Conservation (phyloP, 1,284 basidiomycete genomes). For the Ustilago tritici region DNA sequence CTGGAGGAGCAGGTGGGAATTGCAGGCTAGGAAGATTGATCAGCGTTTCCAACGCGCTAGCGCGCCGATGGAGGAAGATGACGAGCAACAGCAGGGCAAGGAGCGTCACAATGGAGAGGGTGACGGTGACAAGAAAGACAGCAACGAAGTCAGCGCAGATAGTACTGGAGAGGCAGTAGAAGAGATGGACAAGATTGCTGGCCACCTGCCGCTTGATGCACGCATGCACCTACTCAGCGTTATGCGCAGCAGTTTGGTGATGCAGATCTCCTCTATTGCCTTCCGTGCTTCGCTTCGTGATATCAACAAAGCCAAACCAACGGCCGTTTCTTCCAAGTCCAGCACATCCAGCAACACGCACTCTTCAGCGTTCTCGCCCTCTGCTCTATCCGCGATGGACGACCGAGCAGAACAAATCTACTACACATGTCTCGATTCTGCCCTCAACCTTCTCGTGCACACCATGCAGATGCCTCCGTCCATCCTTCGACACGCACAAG, state of each 20-base stretch:
- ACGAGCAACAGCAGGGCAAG: not conserved
- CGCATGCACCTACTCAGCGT: constrained; percentile 43
- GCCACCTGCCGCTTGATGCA: constrained; percentile 23
- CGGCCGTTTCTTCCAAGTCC: constrained; percentile 11
- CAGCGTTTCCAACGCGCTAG: constrained; percentile 29
- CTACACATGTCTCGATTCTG: constrained; percentile 50
- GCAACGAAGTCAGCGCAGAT: not conserved
- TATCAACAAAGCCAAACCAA: constrained; percentile 48
- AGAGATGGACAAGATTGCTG: constrained; percentile 13
- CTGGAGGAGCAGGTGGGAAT: constrained; percentile 44
- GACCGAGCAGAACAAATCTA: constrained; percentile 51
- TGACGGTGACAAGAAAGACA: not conserved
- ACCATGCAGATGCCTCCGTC: constrained; percentile 38
- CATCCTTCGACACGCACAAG: constrained; percentile 49
- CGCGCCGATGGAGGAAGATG: not conserved
- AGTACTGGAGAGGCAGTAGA: not conserved
- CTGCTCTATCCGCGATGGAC: constrained; percentile 39
- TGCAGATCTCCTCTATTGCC: constrained; percentile 53
- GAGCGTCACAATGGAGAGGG: not conserved
- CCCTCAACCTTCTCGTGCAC: constrained; percentile 42
- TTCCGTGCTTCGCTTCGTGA: constrained; percentile 48
- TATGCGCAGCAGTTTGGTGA: constrained; percentile 49
- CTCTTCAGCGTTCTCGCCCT: constrained; percentile 29
- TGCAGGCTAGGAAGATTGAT: constrained; percentile 46
- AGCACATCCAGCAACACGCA: not conserved